Evolutionary conservation across 805 yeast genomes (phyloP).

Genomic region (Candida saitoana): DNA sequence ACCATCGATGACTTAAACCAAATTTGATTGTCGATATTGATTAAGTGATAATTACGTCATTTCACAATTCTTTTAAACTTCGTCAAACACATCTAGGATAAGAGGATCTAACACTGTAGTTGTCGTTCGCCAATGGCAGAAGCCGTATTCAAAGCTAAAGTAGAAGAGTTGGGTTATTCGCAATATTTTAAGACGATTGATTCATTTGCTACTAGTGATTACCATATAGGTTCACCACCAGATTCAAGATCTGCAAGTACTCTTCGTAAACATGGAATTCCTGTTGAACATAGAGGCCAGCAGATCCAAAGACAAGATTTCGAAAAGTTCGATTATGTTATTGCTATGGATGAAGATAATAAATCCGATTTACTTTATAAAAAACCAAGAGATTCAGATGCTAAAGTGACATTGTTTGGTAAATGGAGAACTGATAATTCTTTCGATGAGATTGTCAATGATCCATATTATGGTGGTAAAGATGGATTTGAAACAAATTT

Average conservation of each 20-base stretch:
- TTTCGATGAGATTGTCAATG: conserved; percentile 62
- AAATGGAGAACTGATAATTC: conserved; percentile 60
- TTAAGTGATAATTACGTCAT: no score
- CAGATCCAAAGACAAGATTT: conserved; percentile 53
- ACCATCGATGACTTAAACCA: no score
- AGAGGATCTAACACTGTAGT: no score
- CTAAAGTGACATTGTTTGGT: conserved; percentile 66
- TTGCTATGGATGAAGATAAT: conserved; percentile 70
- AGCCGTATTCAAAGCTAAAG: conserved; percentile 73
- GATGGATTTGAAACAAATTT: conserved; percentile 80
- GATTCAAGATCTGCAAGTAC: conserved; percentile 69
- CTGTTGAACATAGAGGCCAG: conserved; percentile 73
- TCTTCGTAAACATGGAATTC: conserved; percentile 67
- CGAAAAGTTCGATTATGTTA: conserved; percentile 57
- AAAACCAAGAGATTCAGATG: conserved; percentile 48
- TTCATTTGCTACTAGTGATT: conserved; percentile 86
- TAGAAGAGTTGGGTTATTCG: conserved; percentile 44
- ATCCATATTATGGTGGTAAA: conserved; percentile 89
- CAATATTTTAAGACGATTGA: conserved; percentile 57
- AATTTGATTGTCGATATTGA: no score
- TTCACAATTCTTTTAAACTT: no score
- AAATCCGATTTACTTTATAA: conserved; percentile 45
- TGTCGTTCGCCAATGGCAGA: conserved; percentile 99
- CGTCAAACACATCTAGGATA: no score
- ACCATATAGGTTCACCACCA: conserved; percentile 79